Evolutionary conservation across 768 basidiomycete species (phyloP).

Genomic region (Pulveroboletus sp.): DNA sequence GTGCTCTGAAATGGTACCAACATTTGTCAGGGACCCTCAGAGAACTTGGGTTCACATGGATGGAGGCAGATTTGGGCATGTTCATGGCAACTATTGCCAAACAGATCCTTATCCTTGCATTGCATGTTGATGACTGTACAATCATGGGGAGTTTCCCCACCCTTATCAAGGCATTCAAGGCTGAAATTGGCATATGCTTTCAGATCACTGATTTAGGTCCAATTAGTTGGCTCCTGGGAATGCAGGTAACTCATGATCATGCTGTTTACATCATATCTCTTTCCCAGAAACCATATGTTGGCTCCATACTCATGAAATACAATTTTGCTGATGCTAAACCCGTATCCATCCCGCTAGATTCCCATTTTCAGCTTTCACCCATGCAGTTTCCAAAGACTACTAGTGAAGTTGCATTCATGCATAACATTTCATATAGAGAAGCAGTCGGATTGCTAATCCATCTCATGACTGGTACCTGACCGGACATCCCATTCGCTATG

Average conservation of each 20-base stretch:
- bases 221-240: neutral
- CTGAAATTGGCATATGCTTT: neutral
- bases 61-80: constrained; percentile 2
- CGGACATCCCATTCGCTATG: too few relatives aligned
- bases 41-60: too few relatives aligned
- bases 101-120: neutral
- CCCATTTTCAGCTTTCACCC: neutral
- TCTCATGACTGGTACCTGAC: too few relatives aligned
- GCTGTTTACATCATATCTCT: neutral
- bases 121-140: constrained; percentile 4
- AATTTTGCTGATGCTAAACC: too few relatives aligned
- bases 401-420: too few relatives aligned
- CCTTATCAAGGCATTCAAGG: neutral
- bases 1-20: too few relatives aligned
- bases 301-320: neutral
- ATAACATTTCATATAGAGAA: too few relatives aligned
- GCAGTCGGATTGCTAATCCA: too few relatives aligned
- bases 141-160: neutral
- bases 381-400: too few relatives aligned
- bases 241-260: neutral
- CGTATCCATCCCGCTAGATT: neutral
- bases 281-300: neutral
- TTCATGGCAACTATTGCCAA: neutral
- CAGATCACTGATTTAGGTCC: neutral
- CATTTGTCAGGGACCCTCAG: too few relatives aligned